These are phyloP conservation scores for Davidsoniella eucalypti DNA, from an alignment of 2,329 filamentous ascomycete genomes.

Conservation along the genomic window DNA sequence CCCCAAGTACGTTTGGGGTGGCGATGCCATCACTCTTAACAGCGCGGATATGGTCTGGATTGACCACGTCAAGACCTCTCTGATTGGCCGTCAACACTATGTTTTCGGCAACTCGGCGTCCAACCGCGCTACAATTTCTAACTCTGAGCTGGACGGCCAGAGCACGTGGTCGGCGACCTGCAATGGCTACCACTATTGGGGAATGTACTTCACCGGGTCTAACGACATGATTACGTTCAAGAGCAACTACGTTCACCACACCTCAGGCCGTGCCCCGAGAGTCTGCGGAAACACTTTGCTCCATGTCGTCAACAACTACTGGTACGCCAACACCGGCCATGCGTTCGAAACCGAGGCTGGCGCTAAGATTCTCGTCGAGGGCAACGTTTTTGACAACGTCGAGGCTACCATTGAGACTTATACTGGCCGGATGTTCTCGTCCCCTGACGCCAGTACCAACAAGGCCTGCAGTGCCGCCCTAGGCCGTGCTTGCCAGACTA, in stretches of 20 bases:
- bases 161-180: slow-evolving; percentile 39
- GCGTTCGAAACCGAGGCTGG: slow-evolving; percentile 36
- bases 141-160: slow-evolving; percentile 40
- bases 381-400: slow-evolving; percentile 41
- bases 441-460: slow-evolving; percentile 20
- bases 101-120: slow-evolving; percentile 37
- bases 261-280: slow-evolving; percentile 40
- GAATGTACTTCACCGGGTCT: slow-evolving; percentile 38
- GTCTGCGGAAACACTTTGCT: slow-evolving; percentile 37
- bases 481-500: slow-evolving; percentile 33
- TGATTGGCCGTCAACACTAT: slow-evolving; percentile 43
- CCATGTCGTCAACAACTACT: slow-evolving; percentile 48
- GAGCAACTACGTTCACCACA: slow-evolving; percentile 44
- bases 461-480: slow-evolving; percentile 27
- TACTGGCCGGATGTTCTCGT: slow-evolving; percentile 21
- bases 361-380: slow-evolving; percentile 34
- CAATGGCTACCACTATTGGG: slow-evolving; percentile 44
- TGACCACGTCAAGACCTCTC: slow-evolving; percentile 38
- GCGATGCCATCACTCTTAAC: slow-evolving; percentile 38
- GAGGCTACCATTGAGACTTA: slow-evolving; percentile 23
- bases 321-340: slow-evolving; percentile 36
- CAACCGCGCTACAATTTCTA: slow-evolving; percentile 42
- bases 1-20: slow-evolving; percentile 42
- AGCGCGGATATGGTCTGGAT: slow-evolving; percentile 31
- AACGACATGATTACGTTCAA: slow-evolving; percentile 41